phyloP scores from a whole-genome alignment of 2,329 filamentous ascomycete species.

The Exophiala dermatitidis region DNA sequence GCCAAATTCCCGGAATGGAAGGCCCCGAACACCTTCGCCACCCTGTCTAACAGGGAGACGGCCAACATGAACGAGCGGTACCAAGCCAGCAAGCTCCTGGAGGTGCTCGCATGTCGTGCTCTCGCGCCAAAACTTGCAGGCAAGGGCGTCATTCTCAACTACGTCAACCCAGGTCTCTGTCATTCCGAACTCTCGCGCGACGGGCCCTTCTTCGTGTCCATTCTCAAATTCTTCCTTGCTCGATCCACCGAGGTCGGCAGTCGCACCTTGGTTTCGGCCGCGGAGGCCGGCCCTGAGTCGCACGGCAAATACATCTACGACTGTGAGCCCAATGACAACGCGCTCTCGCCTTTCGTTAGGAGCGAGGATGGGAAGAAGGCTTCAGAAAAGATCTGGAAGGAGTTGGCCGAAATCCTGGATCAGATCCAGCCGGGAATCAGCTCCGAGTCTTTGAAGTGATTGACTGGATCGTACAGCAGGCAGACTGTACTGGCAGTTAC shows the following conservation, averaged over 20 bases:
- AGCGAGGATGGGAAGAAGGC: conserved; percentile 35
- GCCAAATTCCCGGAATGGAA: conserved; percentile 36
- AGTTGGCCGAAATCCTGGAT: conserved; percentile 40
- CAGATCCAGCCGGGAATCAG: conserved; percentile 36
- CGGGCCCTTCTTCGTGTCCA: conserved; percentile 10
- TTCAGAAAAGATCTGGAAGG: conserved; percentile 40
- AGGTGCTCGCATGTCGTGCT: conserved; percentile 41
- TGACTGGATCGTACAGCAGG: too few species aligned
- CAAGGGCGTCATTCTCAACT: conserved; percentile 43
- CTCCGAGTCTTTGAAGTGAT: background rate
- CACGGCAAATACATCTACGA: conserved; percentile 45
- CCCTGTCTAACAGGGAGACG: conserved; percentile 33
- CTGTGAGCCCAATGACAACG: conserved; percentile 25
- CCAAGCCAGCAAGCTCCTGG: conserved; percentile 42
- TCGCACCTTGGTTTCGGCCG: conserved; percentile 39
- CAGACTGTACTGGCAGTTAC: too few species aligned
- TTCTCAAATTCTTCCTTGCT: conserved; percentile 35
- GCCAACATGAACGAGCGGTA: conserved; percentile 40
- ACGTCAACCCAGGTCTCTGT: conserved; percentile 49
- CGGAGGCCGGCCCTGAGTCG: conserved; percentile 34
- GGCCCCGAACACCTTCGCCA: conserved; percentile 33
- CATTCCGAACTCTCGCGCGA: conserved; percentile 43
- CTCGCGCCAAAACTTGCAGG: conserved; percentile 17
- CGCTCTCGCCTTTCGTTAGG: conserved; percentile 34
- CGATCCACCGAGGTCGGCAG: conserved; percentile 44